Base-by-base conservation (phyloP, 805 yeast species). In the Pichia ethanolica region DNA sequence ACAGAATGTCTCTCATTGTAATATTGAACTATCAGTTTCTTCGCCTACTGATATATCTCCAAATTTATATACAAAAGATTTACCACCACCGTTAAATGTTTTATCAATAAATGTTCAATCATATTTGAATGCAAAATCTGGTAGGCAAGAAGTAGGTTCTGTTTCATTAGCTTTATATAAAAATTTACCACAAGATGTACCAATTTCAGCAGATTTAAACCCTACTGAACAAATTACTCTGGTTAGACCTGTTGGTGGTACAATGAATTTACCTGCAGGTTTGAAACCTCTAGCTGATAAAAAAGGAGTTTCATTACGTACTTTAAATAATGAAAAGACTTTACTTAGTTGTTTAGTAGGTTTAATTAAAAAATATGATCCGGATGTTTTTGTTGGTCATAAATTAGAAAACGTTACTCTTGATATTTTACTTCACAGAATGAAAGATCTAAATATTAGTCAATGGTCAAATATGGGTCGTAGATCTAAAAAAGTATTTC, bases 301-400 rank as follows among this genome's bases (percentile, higher is more conserved):
- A 56, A 76, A 74, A 56, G 73, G 72, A 42, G 61, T 81, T 40
- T 69, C 66, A 44, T 63, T 86, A 33, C 74, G 83, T 55, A 64
- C 77, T 8, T 85, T 86, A 59, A 83, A 82, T 33, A 83, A 78
- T 55, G 98, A 93, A 60, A 81, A 79, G 52, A 77, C 86, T 0
- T 65, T 93, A 60, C 71, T 93, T 44, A 80, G 80, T 52, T 84
- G 87, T 64, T 76, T 93, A 44, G 73, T 89, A 47, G 91, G 87
- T 0, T 65, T 81, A 60, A 68, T 91, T 43, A 83, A 81, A 56
- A 69, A 69, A 39, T 70, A 77, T n/a, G 99, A 93, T 65, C 97
- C 98, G 0, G 99, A 93, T 70, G 83, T 89, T 2, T 78, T 89
- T 47, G 63, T 91, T 38, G 99, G 99, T 33, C 98, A 93, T 63